Evolutionary conservation across 108 stramenopile species (phyloP), one percentile per base, ranked within the genome.

Genomic region (Cyclostephanos tholiformis): DNA sequence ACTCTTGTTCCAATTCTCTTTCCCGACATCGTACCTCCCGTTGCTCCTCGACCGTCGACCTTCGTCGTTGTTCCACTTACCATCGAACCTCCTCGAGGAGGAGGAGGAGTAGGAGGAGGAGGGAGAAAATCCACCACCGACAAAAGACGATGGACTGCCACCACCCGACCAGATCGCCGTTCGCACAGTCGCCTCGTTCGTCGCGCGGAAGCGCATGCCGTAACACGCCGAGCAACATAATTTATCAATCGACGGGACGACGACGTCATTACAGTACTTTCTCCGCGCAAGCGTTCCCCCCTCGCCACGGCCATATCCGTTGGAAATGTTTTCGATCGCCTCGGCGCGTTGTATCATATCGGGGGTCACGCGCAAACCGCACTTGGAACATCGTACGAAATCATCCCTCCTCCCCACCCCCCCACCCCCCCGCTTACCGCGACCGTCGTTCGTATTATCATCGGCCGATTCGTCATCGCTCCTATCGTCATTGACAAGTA

Each of bases 161-260:
- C 36, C 8, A 23, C 56, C 19, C 38, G 38, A n/a, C 56, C n/a
- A 20, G 26, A 46, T 51, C 23, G 60, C 26, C 16, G 17, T 46
- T 14, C 79, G 71, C 8, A 66, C 26, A 44, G 63, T 50, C 2
- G 79, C 79, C 43, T 79, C 79, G n/a, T 68, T 43, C 23, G 29
- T 53, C 4, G 60, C 1, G 30, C 77, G 70, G 50, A 79, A 73
- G 38, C 57, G 53, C n/a, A 35, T 3, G 11, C 71, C 72, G 30
- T 79, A 63, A 48, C 79, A 79, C 44, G 79, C 79, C 29, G 67
- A 64, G 41, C 77, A 79, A 30, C 59, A 56, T 38, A 75, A 20
- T n/a, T 29, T 57, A 12, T 11, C 22, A n/a, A 4, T 41, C n/a
- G n/a, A 35, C 29, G 2, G 20, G 5, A 8, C 14, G 26, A 8